Base-by-base conservation (phyloP, 495 filamentous ascomycete genomes). In the Immersiella caudata region DNA sequence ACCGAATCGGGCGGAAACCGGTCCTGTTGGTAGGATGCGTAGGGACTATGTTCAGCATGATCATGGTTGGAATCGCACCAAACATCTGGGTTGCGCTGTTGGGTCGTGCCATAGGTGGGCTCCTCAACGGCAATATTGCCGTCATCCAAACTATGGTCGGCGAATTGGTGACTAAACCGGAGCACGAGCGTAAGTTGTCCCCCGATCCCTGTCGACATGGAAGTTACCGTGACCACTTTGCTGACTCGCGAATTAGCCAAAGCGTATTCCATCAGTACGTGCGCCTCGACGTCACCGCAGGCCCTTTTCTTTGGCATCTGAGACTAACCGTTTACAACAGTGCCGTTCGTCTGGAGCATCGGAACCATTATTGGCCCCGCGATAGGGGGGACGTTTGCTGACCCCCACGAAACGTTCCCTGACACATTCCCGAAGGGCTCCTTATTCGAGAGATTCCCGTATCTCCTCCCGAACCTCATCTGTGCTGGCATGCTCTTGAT, bases 71-170 rank as follows among this genome's bases (percentile, higher is more conserved):
- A n/a, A 86, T 96, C 69, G 87, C 93, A 11, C 78, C 86, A 29
- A 95, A 90, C 70, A 88, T 94, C 69, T 92, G 91, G 89, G 75
- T 91, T 55, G 93, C 93, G 6, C 78, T 96, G 50, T 64, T 83
- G 40, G 93, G 91, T 18, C 83, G 93, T 66, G 84, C 87, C n/a
- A 76, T 96, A 7, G 92, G 91, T 14, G 93, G 93, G 24, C 78
- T 90, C 5, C 79, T 97, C 51, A 96, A 96, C 80, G 92, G 92
- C 51, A 96, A 96, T 69, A 89, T 94, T 71, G 92, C 89, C 11
- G 92, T 96, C 35, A 92, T 96, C 66, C 92, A 94, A 75, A 94
- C 92, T n/a, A 94, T 94, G 91, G 92, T 96, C 24, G 91, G 89
- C 22, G 92, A 96, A 74, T 70, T 94, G 60, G 90, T 94, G 54